Percentiles rank a stretch among this genome's conserved stretches.
phyloP scores from a whole-genome alignment of 2,329 filamentous ascomycete genomes.

The Ascochyta pisi region DNA sequence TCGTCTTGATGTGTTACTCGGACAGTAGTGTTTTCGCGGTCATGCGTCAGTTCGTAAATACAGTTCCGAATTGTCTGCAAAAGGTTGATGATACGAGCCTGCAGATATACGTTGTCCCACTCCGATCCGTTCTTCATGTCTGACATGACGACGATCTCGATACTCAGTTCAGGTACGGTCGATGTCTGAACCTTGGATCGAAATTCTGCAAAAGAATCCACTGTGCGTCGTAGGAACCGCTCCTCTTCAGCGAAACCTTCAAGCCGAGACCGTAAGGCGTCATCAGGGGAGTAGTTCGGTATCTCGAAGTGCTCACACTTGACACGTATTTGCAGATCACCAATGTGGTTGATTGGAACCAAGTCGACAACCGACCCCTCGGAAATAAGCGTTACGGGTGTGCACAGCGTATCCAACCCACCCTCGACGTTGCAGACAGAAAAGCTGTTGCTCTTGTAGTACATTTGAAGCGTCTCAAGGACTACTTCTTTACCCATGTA shows the following conservation, averaged over 20 bases:
- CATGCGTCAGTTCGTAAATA: conserved; percentile 29
- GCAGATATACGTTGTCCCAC: background rate
- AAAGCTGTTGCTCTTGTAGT: conserved; percentile 32
- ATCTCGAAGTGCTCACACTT: conserved; percentile 30
- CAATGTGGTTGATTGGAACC: conserved; percentile 21
- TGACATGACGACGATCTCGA: conserved; percentile 35
- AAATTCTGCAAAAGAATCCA: conserved; percentile 1
- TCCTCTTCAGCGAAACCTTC: background rate
- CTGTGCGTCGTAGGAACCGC: background rate
- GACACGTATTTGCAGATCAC: conserved; percentile 32
- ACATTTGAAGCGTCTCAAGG: conserved; percentile 24
- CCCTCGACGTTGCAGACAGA: conserved; percentile 30
- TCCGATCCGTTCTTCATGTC: background rate
- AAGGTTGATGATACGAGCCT: conserved; percentile 19
- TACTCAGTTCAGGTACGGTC: conserved; percentile 6
- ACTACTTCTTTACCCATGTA: conserved; percentile 25
- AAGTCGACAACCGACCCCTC: conserved; percentile 1
- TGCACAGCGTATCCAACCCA: conserved; percentile 20
- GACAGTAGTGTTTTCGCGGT: conserved; percentile 18
- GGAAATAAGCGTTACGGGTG: background rate
- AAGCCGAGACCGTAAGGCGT: background rate
- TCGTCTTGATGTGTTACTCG: conserved; percentile 31
- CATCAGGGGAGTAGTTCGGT: no score
- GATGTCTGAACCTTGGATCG: background rate
- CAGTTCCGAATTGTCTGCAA: conserved; percentile 25